These are phyloP conservation scores for Boletus subcaerulescens DNA, from an alignment of 768 basidiomycete genomes.

Conservation along the genomic window DNA sequence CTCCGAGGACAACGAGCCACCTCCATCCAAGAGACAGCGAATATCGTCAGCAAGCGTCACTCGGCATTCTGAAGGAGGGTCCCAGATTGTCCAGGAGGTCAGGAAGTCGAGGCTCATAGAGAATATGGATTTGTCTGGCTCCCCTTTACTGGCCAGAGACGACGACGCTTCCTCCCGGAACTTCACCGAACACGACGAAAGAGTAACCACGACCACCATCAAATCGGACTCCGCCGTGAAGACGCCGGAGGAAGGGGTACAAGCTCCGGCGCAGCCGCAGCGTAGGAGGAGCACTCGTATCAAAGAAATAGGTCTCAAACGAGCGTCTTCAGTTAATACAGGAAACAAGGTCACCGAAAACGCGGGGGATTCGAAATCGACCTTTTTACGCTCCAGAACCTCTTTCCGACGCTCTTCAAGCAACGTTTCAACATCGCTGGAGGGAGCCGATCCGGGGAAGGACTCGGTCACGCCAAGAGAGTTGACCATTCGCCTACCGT, in stretches of 20 bases:
- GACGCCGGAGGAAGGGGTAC: background rate
- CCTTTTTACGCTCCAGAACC: constrained; percentile 13
- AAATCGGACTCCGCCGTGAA: background rate
- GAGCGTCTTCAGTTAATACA: constrained; percentile 2
- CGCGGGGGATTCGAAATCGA: constrained; percentile 2
- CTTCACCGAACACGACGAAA: background rate
- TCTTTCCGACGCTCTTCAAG: background rate
- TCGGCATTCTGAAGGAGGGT: background rate
- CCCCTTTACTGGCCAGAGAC: constrained; percentile 17
- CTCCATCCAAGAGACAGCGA: constrained; percentile 23
- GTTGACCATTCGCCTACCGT: constrained; percentile 23
- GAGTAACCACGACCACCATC: background rate
- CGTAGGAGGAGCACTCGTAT: constrained; percentile 27
- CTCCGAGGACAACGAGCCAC: constrained; percentile 6
- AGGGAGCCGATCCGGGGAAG: background rate
- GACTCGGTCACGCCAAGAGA: constrained; percentile 9
- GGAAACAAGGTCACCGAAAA: background rate
- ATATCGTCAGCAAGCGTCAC: background rate
- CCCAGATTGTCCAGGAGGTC: background rate
- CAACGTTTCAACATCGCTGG: background rate
- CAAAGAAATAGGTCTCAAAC: constrained; percentile 12
- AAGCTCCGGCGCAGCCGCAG: constrained; percentile 7
- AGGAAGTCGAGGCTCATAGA: constrained; percentile 24
- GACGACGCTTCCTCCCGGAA: background rate
- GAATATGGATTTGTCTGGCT: constrained; percentile 26